phyloP scores from a whole-genome alignment of 768 basidiomycete genomes.

The Strobilomyces echinocephalus region DNA sequence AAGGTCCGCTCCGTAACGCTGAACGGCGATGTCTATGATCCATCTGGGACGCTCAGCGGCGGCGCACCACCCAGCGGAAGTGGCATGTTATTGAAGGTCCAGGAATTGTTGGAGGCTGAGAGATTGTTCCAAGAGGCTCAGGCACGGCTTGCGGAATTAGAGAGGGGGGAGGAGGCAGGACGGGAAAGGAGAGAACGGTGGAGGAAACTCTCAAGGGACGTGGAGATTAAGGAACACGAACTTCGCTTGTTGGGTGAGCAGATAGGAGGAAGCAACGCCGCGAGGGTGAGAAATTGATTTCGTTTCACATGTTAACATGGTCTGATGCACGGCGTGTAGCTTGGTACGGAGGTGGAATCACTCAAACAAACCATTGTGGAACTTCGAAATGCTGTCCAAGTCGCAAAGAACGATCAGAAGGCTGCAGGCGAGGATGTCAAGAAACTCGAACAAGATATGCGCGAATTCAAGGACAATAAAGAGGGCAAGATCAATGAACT shows the following conservation, averaged over 20 bases:
- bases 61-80: slow-evolving; percentile 78
- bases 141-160: slow-evolving; percentile 43
- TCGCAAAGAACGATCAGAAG: slow-evolving; percentile 72
- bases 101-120: slow-evolving; percentile 73
- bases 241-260: slow-evolving; percentile 78
- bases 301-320: neutral
- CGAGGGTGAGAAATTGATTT: slow-evolving; percentile 53
- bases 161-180: slow-evolving; percentile 50
- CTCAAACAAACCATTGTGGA: slow-evolving; percentile 60
- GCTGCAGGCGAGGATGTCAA: slow-evolving; percentile 71
- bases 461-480: slow-evolving; percentile 98
- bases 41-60: slow-evolving; percentile 88
- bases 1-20: slow-evolving; percentile 83
- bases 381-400: slow-evolving; percentile 53
- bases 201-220: slow-evolving; percentile 54
- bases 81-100: slow-evolving; percentile 75
- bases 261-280: slow-evolving; percentile 82
- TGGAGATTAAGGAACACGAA: slow-evolving; percentile 91
- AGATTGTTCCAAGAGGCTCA: slow-evolving; percentile 48
- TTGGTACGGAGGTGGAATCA: slow-evolving; percentile 73
- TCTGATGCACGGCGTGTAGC: slow-evolving; percentile 39
- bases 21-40: slow-evolving; percentile 95
- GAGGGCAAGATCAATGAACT: slow-evolving; percentile 94
- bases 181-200: slow-evolving; percentile 56
- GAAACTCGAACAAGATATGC: slow-evolving; percentile 94